Evolutionary conservation across 768 basidiomycete genomes (phyloP), one percentile per base, ranked within the genome.

Genomic region (Agaricus bisporus): DNA sequence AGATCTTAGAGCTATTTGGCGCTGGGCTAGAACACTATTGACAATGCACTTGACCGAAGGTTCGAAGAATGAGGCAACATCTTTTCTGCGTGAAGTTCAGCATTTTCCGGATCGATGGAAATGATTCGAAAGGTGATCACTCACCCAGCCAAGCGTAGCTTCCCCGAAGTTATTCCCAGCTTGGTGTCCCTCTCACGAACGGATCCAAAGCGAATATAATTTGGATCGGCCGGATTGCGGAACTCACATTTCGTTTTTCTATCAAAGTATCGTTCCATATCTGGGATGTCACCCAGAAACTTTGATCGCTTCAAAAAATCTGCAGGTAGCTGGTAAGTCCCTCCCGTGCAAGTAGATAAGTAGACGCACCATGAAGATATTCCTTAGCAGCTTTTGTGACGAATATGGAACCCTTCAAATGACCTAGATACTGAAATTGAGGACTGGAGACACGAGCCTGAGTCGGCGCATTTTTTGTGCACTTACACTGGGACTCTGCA

Each of bases 361-460:
- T 32, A 32, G 11, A 49, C 59, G 7, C 55, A 77, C 78, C 53
- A 58, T 62, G 43, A 2, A 79, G 60, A 56, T 67, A 65, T 20
- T 59, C 48, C 4, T 59, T 58, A 15, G 75, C 75, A 6, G 69
- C 68, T 26, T 62, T 65, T 15, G 68, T 76, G 15, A 79, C 74
- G 51, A 75, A 78, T 2, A 76, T 64, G 1, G 78, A 76, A n/a
- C 78, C 78, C 49, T 72, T 65, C 35, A 78, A 65, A 37, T 66
- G 67, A 58, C 75, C 78, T 79, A 54, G 25, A 17, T 11, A 8
- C 32, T 32, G 22, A 22, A 32, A 32, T 32, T 7, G 32, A 8
- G 7, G 8, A 11, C 8, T 7, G 11, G 8, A 32, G 32, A 2
- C 32, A 32, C 32, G 7, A 32, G 32, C 8, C 4, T 7, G 7